A percentile compares a stretch with the other conserved stretches of the same genome.
phyloP scores from a whole-genome alignment of 2,329 filamentous ascomycete genomes.

The Microsporum audouinii region DNA sequence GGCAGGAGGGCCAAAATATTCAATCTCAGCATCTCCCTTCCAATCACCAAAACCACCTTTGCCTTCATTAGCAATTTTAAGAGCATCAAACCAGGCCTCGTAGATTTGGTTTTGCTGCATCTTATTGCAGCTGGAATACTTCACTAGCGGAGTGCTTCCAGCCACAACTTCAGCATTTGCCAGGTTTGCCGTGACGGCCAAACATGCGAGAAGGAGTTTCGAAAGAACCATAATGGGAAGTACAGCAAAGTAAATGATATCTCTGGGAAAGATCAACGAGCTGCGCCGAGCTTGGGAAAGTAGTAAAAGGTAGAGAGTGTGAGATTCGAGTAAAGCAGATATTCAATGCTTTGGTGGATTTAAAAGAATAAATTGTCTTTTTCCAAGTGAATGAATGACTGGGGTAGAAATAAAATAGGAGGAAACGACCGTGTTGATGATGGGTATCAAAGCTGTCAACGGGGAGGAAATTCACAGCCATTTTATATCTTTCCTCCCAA shows the following conservation, averaged over 20 bases:
- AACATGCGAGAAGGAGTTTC: not conserved
- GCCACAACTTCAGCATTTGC: not conserved
- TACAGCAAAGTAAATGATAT: not conserved
- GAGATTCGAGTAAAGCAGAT: not conserved
- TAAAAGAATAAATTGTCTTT: not conserved
- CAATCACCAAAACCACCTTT: not conserved
- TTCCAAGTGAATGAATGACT: not conserved
- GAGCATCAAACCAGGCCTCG: not conserved
- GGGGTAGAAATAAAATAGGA: not conserved
- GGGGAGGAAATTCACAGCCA: not conserved
- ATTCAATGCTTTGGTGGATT: not conserved
- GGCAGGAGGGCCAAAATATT: not conserved
- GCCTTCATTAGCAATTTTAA: not conserved
- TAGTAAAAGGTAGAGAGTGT: not conserved
- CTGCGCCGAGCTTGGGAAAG: not conserved
- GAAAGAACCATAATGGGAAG: not conserved
- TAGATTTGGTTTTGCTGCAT: not conserved
- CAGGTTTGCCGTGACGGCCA: not conserved
- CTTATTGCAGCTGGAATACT: not conserved
- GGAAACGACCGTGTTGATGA: not conserved
- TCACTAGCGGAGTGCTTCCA: not conserved
- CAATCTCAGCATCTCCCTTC: not conserved
- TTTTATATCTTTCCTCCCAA: not conserved
- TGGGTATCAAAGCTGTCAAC: not conserved
- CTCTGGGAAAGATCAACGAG: too few species aligned